Conservation (phyloP, 192 early-diverging fungal genomes). For the Backusella parvicylindrica region DNA sequence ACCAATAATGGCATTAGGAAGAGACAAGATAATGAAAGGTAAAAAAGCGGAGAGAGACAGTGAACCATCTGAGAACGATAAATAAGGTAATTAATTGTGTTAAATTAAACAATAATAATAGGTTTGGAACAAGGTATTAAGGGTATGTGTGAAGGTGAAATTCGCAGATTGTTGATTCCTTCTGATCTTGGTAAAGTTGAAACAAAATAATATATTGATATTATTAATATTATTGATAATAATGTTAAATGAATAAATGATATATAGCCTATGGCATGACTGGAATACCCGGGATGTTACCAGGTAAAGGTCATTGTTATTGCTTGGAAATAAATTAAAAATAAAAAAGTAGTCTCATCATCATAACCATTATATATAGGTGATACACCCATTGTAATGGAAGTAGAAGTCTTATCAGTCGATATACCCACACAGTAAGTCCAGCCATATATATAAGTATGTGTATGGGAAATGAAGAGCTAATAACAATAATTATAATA, state of each 20-base stretch:
- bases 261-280: conserved; percentile 14
- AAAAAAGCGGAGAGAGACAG: not conserved
- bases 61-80: not conserved
- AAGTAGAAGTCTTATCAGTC: conserved; percentile 10
- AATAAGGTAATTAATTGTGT: not conserved
- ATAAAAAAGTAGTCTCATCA: not conserved
- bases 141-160: conserved; percentile 26
- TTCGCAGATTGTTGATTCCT: conserved; percentile 26
- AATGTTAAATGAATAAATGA: not conserved
- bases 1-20: conserved; percentile 9
- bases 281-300: conserved; percentile 14
- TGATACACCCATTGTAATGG: conserved; percentile 15
- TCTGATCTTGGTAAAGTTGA: conserved; percentile 13
- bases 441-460: not conserved
- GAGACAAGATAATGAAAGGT: conserved; percentile 18
- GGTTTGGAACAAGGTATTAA: conserved; percentile 24
- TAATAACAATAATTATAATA: not conserved
- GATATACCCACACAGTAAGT: conserved; percentile 16
- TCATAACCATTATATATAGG: not conserved
- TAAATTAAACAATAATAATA: not conserved
- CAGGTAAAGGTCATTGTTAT: conserved; percentile 10
- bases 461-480: not conserved
- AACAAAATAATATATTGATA: no score
- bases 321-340: not conserved
- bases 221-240: no score